Evolutionary conservation across 345 rosid genomes (phyloP).

Genomic region (Rhodomyrtus tomentosa): DNA sequence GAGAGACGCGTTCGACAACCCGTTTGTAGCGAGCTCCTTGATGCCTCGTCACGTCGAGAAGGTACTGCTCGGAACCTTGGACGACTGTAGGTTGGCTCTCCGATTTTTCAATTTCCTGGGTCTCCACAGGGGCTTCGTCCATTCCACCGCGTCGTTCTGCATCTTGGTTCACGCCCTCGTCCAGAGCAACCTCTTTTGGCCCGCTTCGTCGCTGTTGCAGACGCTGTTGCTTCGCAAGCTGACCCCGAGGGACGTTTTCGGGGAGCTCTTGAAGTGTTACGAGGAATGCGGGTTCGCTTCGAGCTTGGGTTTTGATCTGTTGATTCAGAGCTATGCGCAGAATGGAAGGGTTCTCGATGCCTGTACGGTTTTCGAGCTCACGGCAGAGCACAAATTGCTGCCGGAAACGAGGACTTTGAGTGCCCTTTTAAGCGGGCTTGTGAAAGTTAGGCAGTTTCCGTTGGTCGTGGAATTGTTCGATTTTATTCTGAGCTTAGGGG

Average conservation of each 20-base stretch:
- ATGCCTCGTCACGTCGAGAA: constrained; percentile 53
- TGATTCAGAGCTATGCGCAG: constrained; percentile 64
- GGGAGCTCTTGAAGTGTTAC: constrained; percentile 31
- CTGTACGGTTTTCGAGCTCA: constrained; percentile 37
- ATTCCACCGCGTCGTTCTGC: constrained; percentile 68
- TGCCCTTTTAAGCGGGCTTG: constrained; percentile 51
- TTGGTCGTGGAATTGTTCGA: constrained; percentile 49
- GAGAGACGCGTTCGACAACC: constrained; percentile 42
- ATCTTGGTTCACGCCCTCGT: constrained; percentile 63
- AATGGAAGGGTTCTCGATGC: constrained; percentile 49
- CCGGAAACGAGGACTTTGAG: constrained; percentile 73
- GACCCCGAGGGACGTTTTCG: constrained; percentile 49
- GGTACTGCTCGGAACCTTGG: constrained; percentile 42
- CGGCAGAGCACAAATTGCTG: constrained; percentile 37
- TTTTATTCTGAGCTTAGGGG: constrained; percentile 32
- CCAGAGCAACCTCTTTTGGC: constrained; percentile 50
- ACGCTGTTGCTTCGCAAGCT: constrained; percentile 55
- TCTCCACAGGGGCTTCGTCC: constrained; percentile 56
- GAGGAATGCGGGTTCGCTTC: constrained; percentile 32
- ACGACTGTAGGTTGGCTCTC: constrained; percentile 64
- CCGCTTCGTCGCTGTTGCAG: constrained; percentile 81
- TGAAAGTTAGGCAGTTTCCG: constrained; percentile 40
- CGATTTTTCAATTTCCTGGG: constrained; percentile 90
- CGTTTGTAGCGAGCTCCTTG: constrained; percentile 20
- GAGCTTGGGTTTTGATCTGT: constrained; percentile 66